Evolutionary conservation across 495 filamentous ascomycete genomes (phyloP).

Genomic region (Penicillium malachiteum): DNA sequence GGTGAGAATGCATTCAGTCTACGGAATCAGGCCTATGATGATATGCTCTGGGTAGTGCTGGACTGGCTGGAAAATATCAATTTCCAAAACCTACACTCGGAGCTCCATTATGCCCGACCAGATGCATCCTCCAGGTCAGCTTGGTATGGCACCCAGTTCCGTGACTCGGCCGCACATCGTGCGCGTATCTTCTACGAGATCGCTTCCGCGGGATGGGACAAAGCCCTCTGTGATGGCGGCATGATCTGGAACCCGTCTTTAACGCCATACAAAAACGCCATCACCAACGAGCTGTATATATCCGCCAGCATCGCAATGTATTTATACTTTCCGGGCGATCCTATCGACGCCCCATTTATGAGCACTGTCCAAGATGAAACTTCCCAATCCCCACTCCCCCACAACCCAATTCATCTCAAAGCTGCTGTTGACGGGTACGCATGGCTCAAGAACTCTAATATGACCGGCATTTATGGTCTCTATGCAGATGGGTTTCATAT

Average conservation of each 20-base stretch:
- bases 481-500: conserved; percentile 94
- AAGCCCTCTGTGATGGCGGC: conserved; percentile 76
- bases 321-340: conserved; percentile 80
- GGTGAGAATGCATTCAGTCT: conserved; percentile 78
- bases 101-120: conserved; percentile 47
- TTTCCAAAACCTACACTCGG: conserved; percentile 70
- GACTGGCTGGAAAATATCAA: conserved; percentile 85
- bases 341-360: conserved; percentile 65
- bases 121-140: conserved; percentile 11
- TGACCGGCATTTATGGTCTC: conserved; percentile 77
- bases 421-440: conserved; percentile 75
- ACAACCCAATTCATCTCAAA: conserved; percentile 64
- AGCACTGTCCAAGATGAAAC: conserved; percentile 2
- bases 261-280: conserved; percentile 91
- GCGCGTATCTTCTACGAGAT: conserved; percentile 89
- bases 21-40: conserved; percentile 83
- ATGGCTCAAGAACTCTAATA: conserved; percentile 76
- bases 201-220: conserved; percentile 78
- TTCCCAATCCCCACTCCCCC: conserved; percentile 33
- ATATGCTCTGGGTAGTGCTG: conserved; percentile 96
- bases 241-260: conserved; percentile 91
- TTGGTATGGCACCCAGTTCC: conserved; percentile 79
- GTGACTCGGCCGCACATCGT: conserved; percentile 78
- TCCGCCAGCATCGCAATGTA: conserved; percentile 87
- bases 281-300: conserved; percentile 92